phyloP scores from a whole-genome alignment of 78 protist genomes.

The Diacronema lutheri region DNA sequence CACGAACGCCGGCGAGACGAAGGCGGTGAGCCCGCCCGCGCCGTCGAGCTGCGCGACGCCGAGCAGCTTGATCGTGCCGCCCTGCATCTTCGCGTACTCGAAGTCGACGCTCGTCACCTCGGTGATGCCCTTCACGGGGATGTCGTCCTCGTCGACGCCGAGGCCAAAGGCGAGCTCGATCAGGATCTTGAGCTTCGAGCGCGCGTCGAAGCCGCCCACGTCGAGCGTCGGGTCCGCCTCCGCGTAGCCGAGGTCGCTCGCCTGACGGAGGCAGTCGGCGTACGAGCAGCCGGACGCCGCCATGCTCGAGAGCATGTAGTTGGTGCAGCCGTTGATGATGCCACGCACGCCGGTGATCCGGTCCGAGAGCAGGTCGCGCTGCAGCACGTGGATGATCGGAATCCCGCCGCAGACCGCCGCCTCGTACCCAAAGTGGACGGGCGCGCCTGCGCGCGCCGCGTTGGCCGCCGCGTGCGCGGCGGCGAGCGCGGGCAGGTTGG shows the following conservation, averaged over 20 bases:
- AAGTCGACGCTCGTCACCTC: constrained; percentile 5
- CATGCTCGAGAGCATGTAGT: constrained; percentile 21
- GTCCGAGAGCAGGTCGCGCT: constrained; percentile 17
- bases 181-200: constrained; percentile 16
- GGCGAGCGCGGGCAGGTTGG: not conserved
- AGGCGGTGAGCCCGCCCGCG: not conserved
- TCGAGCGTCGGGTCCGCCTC: constrained; percentile 38
- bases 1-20: constrained; percentile 24
- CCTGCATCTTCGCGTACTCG: constrained; percentile 22
- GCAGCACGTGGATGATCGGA: constrained; percentile 17
- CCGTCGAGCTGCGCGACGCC: constrained; percentile 15
- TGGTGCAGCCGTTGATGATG: constrained; percentile 34
- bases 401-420: constrained; percentile 39
- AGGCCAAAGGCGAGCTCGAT: constrained; percentile 21
- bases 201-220: constrained; percentile 31
- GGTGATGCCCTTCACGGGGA: constrained; percentile 17
- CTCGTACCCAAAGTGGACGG: not conserved
- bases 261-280: not conserved
- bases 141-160: constrained; percentile 7
- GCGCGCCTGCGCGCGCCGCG: not conserved
- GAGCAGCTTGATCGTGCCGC: constrained; percentile 31
- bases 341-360: not conserved
- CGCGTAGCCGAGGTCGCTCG: not conserved
- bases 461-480: not conserved
- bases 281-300: not conserved